Evolutionary conservation across 805 yeast genomes (phyloP), one percentile per base, ranked within the genome.

Genomic region (Kockiozyma suomiensis): DNA sequence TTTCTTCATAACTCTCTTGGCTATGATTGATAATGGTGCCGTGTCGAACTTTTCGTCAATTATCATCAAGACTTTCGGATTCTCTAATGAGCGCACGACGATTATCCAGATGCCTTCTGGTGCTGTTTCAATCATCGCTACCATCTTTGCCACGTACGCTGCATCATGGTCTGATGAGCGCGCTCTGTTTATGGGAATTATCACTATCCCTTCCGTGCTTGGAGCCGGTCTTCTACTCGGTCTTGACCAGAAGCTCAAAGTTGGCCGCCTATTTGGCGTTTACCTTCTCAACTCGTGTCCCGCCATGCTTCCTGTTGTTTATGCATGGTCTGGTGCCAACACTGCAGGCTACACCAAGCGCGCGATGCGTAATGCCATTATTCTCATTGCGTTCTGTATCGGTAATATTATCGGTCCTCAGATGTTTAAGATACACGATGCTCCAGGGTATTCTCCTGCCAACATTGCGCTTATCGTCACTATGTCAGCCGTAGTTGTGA

Each of bases 271-370:
- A 13, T 66, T 73, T 58, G 70, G 72, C 50, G 68, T 70, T 51
- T 73, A 72, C 54, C 46, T 73, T 21, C 58, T 67, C 25, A 49
- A 62, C 33, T 67, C 69, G 2, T 70, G 61, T 57, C 71, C 67
- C 71, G 71, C 17, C 55, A 41, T 69, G 15, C 61, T 70, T 26
- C 66, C 66, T 13, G 49, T 70, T 15, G 65, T 69, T 1, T 49
- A 45, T 19, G 43, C 57, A 8, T n/a, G 40, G 25, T 28, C 28
- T 6, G 48, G 52, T 4, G 66, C 77, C 83, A 19, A 83, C 82
- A 79, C 59, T 82, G 85, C 91, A 1, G 94, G 94, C 12, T 82
- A 83, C 63, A 86, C 92, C n/a, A 88, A 88, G 72, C 84, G 86
- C 67, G 78, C 84, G 65, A 79, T 83, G 4, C 79, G 83, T 28